phyloP scores from a whole-genome alignment of 257 asterid species.

The Solanum neorickii region DNA sequence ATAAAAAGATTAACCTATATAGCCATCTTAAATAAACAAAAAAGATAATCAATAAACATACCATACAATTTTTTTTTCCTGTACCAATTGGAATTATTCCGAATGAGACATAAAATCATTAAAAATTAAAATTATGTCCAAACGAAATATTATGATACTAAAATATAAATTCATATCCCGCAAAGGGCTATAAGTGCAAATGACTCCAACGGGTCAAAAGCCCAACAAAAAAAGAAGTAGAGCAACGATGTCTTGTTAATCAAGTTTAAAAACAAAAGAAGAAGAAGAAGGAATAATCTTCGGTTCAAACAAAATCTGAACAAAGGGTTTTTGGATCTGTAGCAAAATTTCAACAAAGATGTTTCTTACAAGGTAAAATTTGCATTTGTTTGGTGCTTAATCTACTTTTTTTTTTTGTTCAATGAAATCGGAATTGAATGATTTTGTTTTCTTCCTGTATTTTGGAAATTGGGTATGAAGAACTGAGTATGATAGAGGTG shows the following conservation, averaged over 20 bases:
- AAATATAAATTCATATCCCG: background rate
- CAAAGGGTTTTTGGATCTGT: background rate
- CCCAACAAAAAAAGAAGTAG: background rate
- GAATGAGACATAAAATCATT: background rate
- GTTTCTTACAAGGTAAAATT: background rate
- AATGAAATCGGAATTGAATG: background rate
- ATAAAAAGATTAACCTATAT: background rate
- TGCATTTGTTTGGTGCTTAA: background rate
- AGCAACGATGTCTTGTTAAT: background rate
- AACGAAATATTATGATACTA: background rate
- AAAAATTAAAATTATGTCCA: too few species aligned
- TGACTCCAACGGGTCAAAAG: background rate
- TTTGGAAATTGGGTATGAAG: constrained; percentile 11
- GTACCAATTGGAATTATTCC: background rate
- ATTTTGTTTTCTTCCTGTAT: background rate
- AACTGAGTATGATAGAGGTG: constrained; percentile 93
- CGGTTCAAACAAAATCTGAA: background rate
- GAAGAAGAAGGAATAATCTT: background rate
- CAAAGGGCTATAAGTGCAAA: background rate
- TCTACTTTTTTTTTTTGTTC: background rate
- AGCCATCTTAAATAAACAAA: background rate
- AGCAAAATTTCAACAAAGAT: background rate
- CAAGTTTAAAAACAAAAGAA: background rate
- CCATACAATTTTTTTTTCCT: background rate
- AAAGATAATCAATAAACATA: too few species aligned